Evolutionary conservation across 2,329 filamentous ascomycete genomes (phyloP).

Genomic region (Meredithiella fracta): DNA sequence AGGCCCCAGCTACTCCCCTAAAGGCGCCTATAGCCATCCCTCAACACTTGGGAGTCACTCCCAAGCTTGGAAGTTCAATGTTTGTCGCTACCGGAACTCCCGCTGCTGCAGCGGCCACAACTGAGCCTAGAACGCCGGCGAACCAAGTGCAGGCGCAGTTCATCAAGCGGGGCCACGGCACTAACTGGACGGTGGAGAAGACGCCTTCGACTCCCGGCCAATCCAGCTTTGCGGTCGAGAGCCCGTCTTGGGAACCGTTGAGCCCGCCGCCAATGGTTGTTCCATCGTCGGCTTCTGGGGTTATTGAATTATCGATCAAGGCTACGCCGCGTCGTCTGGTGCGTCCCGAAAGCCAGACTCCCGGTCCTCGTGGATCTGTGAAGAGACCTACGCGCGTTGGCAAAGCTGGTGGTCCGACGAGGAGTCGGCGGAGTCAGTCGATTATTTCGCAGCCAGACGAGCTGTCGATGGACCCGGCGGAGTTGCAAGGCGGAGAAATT

Average conservation of each 20-base stretch:
- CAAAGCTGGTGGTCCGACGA: slow-evolving; percentile 5
- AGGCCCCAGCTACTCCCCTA: slow-evolving; percentile 9
- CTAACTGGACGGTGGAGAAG: slow-evolving; percentile 40
- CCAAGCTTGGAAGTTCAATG: background rate
- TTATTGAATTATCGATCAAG: slow-evolving; percentile 9
- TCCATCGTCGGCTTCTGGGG: slow-evolving; percentile 17
- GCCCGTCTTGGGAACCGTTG: slow-evolving; percentile 41
- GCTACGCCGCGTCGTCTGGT: slow-evolving; percentile 9
- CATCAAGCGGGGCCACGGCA: slow-evolving; percentile 28
- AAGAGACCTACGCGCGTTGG: slow-evolving; percentile 8
- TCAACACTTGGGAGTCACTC: background rate
- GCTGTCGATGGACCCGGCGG: slow-evolving; percentile 27
- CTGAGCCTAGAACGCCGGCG: slow-evolving; percentile 9
- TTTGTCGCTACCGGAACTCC: background rate
- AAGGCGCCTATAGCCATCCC: slow-evolving; percentile 9
- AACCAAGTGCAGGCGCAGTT: slow-evolving; percentile 13
- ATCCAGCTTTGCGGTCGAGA: slow-evolving; percentile 25
- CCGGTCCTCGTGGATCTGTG: slow-evolving; percentile 6
- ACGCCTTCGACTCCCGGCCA: slow-evolving; percentile 41
- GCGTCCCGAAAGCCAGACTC: slow-evolving; percentile 14
- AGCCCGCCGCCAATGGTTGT: slow-evolving; percentile 11
- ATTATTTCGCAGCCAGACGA: slow-evolving; percentile 33
- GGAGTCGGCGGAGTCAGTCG: slow-evolving; percentile 29
- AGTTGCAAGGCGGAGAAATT: slow-evolving; percentile 25
- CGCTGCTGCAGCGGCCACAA: background rate